Base-by-base conservation (phyloP, 805 yeast species). In the Dipodascus geniculatus region DNA sequence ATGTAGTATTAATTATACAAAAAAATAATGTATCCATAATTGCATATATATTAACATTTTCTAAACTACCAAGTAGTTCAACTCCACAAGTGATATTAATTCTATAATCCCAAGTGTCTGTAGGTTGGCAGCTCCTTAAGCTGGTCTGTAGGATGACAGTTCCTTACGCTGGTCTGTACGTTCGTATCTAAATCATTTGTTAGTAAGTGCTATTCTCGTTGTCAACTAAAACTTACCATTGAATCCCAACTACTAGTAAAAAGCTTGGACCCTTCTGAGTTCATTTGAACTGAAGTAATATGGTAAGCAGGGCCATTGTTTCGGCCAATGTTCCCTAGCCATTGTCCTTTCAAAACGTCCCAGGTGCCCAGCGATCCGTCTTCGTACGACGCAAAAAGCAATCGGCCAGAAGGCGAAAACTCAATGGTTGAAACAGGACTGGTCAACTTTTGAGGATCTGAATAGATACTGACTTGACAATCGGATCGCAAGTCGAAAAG, bases 241-340 rank as follows among this genome's bases (percentile, higher is more conserved):
- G 81, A 68, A 63, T 87, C 96, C 85, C 95, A 83, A 1, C 91
- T 83, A 1, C 86, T 83, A 1, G 96, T 85, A 54, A 83, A 81
- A 8, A 89, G 74, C 0, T 84, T 89, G 22, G 78, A 63, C 0
- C 96, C 96, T 66, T 87, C 87, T 0, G 82, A 82, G 58, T 89
- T 78, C 1, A 82, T 75, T 42, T 73, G 70, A 2, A 89, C 83
- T 59, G 80, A 79, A 51, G 81, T 79, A 8, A 85, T 76, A 49
- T 82, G 73, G 14, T 16, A 38, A 38, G 14, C 44, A 11, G 44
- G 44, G 6, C 44, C 44, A 17, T 38, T 38, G 44, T 38, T 38
- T 38, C 44, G 44, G 19, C 44, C 14, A 16, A 38, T 38, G 4
- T 38, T 16, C 6, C 44, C 44, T 17, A 38, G 19, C 16, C 84